These are phyloP conservation scores for Conringia planisiliqua DNA, from an alignment of 345 rosid genomes.

Conservation along the genomic window DNA sequence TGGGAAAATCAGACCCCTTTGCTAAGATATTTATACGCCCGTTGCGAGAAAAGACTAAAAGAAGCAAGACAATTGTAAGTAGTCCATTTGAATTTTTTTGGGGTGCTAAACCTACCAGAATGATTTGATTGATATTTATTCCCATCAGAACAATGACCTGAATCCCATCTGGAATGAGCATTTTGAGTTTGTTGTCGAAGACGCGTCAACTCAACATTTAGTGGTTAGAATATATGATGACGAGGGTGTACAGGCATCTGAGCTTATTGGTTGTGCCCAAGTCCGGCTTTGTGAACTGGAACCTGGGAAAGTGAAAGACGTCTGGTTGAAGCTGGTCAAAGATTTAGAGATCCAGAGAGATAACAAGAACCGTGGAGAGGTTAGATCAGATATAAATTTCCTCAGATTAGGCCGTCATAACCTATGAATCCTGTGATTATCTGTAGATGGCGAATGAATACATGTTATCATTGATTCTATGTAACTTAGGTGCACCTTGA, in stretches of 20 bases:
- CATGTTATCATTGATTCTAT: slow-evolving; percentile 4
- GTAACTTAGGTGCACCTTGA: slow-evolving; percentile 83
- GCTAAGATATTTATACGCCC: slow-evolving; percentile 82
- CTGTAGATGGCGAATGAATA: neutral
- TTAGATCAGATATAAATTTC: slow-evolving; percentile 27
- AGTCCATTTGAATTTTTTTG: neutral
- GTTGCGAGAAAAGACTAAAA: slow-evolving; percentile 65
- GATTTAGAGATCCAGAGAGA: slow-evolving; percentile 97
- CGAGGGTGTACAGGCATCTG: slow-evolving; percentile 90
- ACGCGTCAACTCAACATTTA: slow-evolving; percentile 85
- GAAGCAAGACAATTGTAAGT: slow-evolving; percentile 84
- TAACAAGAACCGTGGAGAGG: slow-evolving; percentile 88
- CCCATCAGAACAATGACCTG: slow-evolving; percentile 78
- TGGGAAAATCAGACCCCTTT: slow-evolving; percentile 98
- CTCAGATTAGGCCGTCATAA: neutral
- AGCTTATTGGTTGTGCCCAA: slow-evolving; percentile 87
- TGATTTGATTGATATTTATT: slow-evolving; percentile 8
- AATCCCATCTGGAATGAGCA: slow-evolving; percentile 99
- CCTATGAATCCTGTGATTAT: neutral
- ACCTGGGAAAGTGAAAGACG: slow-evolving; percentile 98
- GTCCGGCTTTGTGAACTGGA: slow-evolving; percentile 69
- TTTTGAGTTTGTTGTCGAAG: slow-evolving; percentile 86
- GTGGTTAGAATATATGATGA: slow-evolving; percentile 84
- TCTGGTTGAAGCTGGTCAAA: slow-evolving; percentile 95
- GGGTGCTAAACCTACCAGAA: neutral